These are phyloP conservation scores for Tolypocladium guangdongense DNA, from an alignment of 2,329 filamentous ascomycete species.

Conservation along the genomic window DNA sequence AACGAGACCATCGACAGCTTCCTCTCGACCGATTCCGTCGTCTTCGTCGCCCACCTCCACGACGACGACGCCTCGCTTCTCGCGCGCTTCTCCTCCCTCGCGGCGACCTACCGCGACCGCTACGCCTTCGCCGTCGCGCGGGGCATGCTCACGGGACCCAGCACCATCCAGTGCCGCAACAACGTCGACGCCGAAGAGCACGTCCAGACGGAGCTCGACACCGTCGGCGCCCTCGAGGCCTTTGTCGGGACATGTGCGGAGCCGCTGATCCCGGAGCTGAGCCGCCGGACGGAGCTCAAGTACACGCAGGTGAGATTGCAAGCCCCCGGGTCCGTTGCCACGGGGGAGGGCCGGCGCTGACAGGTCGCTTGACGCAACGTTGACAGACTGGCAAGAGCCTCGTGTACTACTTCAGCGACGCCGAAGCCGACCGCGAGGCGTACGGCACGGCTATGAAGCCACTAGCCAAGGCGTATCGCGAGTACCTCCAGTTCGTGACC, in stretches of 20 bases:
- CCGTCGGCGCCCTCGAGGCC: conserved; percentile 21
- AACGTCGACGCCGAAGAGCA: conserved; percentile 25
- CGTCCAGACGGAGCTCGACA: conserved; percentile 18
- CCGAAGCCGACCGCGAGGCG: conserved; percentile 17
- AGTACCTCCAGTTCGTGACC: conserved; percentile 37
- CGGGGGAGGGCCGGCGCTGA: background rate
- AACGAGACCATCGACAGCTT: conserved; percentile 16
- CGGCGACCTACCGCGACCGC: conserved; percentile 25
- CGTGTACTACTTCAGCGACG: conserved; percentile 19
- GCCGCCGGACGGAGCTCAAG: conserved; percentile 31
- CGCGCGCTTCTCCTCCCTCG: conserved; percentile 20
- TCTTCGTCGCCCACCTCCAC: conserved; percentile 29
- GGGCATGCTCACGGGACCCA: conserved; percentile 2
- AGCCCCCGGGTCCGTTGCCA: background rate
- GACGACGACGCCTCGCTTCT: conserved; percentile 16
- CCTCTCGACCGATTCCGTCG: conserved; percentile 24
- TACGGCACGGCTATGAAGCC: conserved; percentile 25
- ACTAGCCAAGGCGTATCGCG: conserved; percentile 32
- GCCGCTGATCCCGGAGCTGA: conserved; percentile 32
- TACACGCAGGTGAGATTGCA: conserved; percentile 18
- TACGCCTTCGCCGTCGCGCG: conserved; percentile 27
- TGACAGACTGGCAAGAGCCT: conserved; percentile 17
- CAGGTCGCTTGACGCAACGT: background rate
- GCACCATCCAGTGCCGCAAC: conserved; percentile 27
- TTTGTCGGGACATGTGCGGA: conserved; percentile 27